Evolutionary conservation across 768 basidiomycete species (phyloP), one percentile per base, ranked within the genome.

Genomic region (Russula virescens): DNA sequence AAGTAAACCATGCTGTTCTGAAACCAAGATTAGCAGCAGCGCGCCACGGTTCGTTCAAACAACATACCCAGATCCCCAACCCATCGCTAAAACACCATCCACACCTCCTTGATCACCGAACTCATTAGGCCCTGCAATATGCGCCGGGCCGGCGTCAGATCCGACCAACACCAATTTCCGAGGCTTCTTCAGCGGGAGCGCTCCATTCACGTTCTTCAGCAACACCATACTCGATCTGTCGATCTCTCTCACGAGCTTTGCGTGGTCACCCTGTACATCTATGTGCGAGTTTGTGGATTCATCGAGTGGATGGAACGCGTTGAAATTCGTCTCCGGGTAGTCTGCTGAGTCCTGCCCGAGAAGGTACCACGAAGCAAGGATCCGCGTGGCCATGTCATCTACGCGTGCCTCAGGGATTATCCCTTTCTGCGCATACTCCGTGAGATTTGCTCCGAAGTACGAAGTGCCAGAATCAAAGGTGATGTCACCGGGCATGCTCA

Each of bases 71-170:
- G 87, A 89, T 42, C 92, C 94, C 94, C 94, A 97, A 16, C 93
- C 93, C 87, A 94, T 88, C 9, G 91, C 92, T 23, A 97, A 79
- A 19, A 88, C 79, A 11, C 92, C 92, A 54, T 77, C 74, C 45
- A 71, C 71, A 34, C 76, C 74, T 38, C 72, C 73, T 21, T 73
- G 75, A 61, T 81, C 81, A 2, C 66, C 42, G 63, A 73, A 82
- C 7, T 74, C 79, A 69, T 84, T 84, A 1, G 83, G 80, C 3
- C 83, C 83, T 9, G 68, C 65, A 7, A 66, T 18, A 31, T 28
- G 59, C 25, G 74, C 71, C 0, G 81, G 80, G 9, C 75, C 81
- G 5, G 81, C 75, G 67, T 83, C 83, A 31, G 75, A 76, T 67
- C 88, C 89, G 57, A 87, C 76, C 51, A 90, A 66, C 2, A 82